Conservation (phyloP, 176 grass and related monocot species). For the Aegilops umbellulata region DNA sequence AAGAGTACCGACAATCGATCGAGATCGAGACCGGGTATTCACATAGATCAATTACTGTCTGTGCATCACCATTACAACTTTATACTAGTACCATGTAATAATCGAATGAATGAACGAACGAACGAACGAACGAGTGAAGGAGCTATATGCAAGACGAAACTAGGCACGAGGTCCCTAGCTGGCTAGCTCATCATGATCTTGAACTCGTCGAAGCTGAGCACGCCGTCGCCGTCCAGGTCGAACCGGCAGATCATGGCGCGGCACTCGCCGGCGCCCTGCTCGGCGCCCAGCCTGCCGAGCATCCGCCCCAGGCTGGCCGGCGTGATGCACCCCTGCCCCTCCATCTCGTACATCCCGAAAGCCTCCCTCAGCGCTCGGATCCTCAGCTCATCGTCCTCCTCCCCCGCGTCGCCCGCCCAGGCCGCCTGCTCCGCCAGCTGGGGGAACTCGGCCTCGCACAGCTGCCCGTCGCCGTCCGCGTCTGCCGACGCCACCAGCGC, state of each 20-base stretch:
- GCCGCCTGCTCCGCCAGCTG: neutral
- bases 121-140: too few species aligned
- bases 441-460: conserved; percentile 5
- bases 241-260: conserved; percentile 13
- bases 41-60: too few species aligned
- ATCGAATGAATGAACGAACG: too few species aligned
- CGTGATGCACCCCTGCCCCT: conserved; percentile 17
- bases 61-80: too few species aligned
- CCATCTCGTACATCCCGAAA: conserved; percentile 22
- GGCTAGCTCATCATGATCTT: conserved; percentile 11
- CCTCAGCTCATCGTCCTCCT: neutral
- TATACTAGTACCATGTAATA: neutral
- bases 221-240: conserved; percentile 16
- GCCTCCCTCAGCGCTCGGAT: neutral
- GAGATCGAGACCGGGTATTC: too few species aligned
- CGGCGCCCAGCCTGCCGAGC: neutral
- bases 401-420: neutral
- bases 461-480: conserved; percentile 6
- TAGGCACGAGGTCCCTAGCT: too few species aligned
- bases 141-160: too few species aligned
- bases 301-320: neutral
- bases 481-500: conserved; percentile 6
- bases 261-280: neutral
- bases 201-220: conserved; percentile 39
- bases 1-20: too few species aligned